Evolutionary conservation across 129 eudicot genomes (phyloP).

Genomic region (Calendula officinalis): DNA sequence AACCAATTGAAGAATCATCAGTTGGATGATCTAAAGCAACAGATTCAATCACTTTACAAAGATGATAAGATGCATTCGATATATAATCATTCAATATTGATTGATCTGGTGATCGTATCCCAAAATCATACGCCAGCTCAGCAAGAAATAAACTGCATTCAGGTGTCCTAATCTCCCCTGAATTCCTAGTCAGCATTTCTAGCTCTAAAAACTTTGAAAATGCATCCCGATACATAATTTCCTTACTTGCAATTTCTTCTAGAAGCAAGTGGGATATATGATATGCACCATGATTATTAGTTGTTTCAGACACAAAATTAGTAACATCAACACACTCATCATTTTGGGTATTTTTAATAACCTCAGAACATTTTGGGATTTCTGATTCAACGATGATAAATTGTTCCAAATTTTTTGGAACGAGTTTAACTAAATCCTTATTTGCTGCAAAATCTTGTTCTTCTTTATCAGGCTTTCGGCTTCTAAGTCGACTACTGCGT

Average conservation of each 20-base stretch:
- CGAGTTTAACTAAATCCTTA: slow-evolving; percentile 75
- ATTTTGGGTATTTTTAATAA: slow-evolving; percentile 30
- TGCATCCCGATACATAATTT: slow-evolving; percentile 48
- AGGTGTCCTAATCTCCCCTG: slow-evolving; percentile 65
- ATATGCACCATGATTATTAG: slow-evolving; percentile 73
- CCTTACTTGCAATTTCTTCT: slow-evolving; percentile 56
- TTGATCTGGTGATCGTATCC: slow-evolving; percentile 47
- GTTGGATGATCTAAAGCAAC: slow-evolving; percentile 57
- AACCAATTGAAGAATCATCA: slow-evolving; percentile 37
- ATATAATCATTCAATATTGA: slow-evolving; percentile 41
- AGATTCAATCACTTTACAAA: slow-evolving; percentile 79
- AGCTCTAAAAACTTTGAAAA: slow-evolving; percentile 63
- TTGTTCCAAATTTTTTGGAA: slow-evolving; percentile 57
- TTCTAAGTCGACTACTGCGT: slow-evolving; percentile 85
- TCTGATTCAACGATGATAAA: slow-evolving; percentile 50
- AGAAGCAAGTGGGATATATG: slow-evolving; percentile 79
- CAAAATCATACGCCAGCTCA: slow-evolving; percentile 80
- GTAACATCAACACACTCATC: slow-evolving; percentile 50
- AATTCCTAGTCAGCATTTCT: slow-evolving; percentile 67
- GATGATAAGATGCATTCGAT: slow-evolving; percentile 71
- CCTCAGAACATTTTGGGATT: slow-evolving; percentile 36
- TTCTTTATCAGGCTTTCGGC: slow-evolving; percentile 88
- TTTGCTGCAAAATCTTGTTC: slow-evolving; percentile 52
- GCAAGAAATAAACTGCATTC: slow-evolving; percentile 88
- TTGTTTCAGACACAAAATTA: slow-evolving; percentile 52